Base-by-base conservation (phyloP, 176 grass and related monocot species). In the Puya raimondii region DNA sequence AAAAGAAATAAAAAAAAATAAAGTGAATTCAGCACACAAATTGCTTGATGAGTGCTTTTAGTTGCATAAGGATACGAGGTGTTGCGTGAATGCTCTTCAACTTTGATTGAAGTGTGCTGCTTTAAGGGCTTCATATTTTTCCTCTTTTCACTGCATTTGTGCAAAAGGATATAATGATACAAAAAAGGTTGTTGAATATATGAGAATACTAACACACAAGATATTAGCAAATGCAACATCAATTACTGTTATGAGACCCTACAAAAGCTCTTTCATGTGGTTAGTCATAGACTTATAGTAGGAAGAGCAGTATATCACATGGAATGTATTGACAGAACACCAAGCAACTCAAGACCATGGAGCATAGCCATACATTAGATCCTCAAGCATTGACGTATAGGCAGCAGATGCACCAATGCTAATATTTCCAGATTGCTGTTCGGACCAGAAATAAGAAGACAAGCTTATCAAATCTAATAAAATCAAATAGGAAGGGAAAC, bases 81-180 rank as follows among this genome's bases (percentile, higher is more conserved):
- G 21, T 20, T 18, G 21, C 21, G 16, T 7, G 56, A 20, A 61
- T 61, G 17, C 21, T 61, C 56, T 61, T 61, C 56, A 61, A 61
- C 16, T 61, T 61, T 61, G 17, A 21, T 61, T 16, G 56, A 61
- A 18, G 56, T 20, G 21, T 61, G 10, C 69, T 70, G 73, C 50
- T 53, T 80, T 74, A 74, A 51, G 77, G 70, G 18, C 23, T 84
- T 88, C 65, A 70, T 80, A 63, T 16, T 61, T 74, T 88, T 88
- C 70, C 57, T 73, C 58, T 80, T 80, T 20, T 80, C 85, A 52
- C 85, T 88, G 70, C 26, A 76, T 83, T 70, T 56, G 61, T 53
- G 26, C 50, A 74, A 47, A 66, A 23, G 23, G n/a, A 54, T 72
- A 51, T 68, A 48, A 15, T 12, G 14, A 11, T 52, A 51, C 12